These are phyloP conservation scores for Rhodocollybia butyracea DNA, from an alignment of 768 basidiomycete genomes.

Conservation along the genomic window DNA sequence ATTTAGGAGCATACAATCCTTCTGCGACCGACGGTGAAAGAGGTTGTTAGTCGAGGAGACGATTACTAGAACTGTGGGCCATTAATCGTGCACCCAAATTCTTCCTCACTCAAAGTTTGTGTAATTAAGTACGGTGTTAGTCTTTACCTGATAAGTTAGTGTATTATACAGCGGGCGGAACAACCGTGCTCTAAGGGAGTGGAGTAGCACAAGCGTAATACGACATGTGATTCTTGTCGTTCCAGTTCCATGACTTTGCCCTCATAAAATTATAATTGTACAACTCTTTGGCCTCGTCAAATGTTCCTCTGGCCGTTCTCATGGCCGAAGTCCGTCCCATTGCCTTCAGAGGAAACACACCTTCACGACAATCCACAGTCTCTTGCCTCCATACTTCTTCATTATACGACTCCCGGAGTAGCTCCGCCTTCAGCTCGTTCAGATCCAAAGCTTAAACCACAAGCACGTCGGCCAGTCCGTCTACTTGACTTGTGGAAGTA, in stretches of 20 bases:
- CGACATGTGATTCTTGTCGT: too few species aligned
- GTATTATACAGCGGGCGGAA: too few species aligned
- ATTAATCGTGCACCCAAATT: not conserved
- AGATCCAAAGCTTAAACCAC: slow-evolving; percentile 61
- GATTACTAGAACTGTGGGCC: slow-evolving; percentile 51
- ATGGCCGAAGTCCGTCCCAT: not conserved
- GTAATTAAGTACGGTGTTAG: too few species aligned
- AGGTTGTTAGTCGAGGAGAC: slow-evolving; percentile 80
- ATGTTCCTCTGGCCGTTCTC: slow-evolving; percentile 11
- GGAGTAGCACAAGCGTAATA: too few species aligned
- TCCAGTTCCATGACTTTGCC: not conserved
- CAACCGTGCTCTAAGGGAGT: too few species aligned
- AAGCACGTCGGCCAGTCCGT: slow-evolving; percentile 50
- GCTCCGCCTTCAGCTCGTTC: slow-evolving; percentile 74
- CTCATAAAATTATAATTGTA: not conserved
- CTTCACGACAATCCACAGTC: slow-evolving; percentile 14
- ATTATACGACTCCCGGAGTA: slow-evolving; percentile 68
- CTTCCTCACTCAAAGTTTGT: not conserved
- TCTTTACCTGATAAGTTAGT: too few species aligned
- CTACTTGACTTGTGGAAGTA: slow-evolving; percentile 75
- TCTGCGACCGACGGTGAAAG: slow-evolving; percentile 80
- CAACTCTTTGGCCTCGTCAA: not conserved
- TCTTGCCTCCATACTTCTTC: slow-evolving; percentile 33
- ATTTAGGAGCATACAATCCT: slow-evolving; percentile 81
- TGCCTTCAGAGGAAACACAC: not conserved